A percentile compares a stretch with the other conserved stretches of the same genome.
phyloP scores from a whole-genome alignment of 2,329 filamentous ascomycete genomes.

The Cordyceps fumosorosea region DNA sequence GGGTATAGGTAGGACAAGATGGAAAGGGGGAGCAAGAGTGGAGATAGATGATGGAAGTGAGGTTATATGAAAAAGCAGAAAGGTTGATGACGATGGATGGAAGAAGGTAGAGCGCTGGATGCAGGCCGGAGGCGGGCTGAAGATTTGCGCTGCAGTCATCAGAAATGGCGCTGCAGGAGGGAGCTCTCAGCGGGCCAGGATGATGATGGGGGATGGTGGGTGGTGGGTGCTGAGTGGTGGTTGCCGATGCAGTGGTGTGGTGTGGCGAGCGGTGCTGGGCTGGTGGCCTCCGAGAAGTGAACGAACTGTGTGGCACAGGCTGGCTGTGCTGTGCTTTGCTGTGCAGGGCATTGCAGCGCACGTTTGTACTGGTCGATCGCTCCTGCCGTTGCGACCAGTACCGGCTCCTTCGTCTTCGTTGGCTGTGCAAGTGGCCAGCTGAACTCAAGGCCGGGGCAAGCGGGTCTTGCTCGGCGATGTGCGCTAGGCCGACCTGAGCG shows the following conservation, averaged over 20 bases:
- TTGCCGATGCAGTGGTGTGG: neutral
- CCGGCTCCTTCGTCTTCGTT: too few relatives aligned
- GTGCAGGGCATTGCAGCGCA: neutral
- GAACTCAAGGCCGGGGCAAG: conserved; percentile 43
- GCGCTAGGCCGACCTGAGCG: neutral
- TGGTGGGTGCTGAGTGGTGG: neutral
- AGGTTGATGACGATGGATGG: neutral
- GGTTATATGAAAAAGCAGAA: neutral
- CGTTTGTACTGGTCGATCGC: too few relatives aligned
- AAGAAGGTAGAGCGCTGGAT: neutral
- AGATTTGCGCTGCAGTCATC: conserved; percentile 1
- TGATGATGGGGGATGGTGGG: neutral
- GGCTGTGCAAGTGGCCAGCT: conserved; percentile 41
- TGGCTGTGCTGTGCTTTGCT: neutral
- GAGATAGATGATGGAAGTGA: neutral
- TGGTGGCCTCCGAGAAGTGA: neutral
- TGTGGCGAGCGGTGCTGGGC: too few relatives aligned
- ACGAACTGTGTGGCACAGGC: conserved; percentile 25
- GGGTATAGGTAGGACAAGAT: neutral
- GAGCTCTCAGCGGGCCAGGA: neutral
- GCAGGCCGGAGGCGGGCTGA: neutral
- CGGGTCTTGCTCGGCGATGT: conserved; percentile 3
- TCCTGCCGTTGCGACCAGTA: too few relatives aligned
- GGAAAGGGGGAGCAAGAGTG: neutral
- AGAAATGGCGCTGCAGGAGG: neutral